phyloP scores from a whole-genome alignment of 495 filamentous ascomycete species.

The Neurospora hispaniola region DNA sequence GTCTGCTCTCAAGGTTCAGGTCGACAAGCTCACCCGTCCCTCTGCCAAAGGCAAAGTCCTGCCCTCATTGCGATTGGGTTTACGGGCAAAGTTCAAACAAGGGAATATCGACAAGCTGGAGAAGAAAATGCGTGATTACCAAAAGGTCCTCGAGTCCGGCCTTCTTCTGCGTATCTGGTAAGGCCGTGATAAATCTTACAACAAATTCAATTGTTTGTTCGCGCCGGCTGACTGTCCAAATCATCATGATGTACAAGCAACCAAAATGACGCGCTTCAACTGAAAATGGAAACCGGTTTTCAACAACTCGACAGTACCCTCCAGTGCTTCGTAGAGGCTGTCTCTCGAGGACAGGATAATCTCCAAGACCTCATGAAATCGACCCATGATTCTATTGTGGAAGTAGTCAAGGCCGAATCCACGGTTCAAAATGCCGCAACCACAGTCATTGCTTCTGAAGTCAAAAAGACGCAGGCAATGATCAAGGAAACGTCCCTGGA shows the following conservation, averaged over 20 bases:
- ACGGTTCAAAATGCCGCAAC: neutral
- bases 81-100: neutral
- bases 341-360: neutral
- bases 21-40: neutral
- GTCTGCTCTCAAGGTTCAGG: neutral
- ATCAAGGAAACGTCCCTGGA: neutral
- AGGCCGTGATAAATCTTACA: neutral
- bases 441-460: neutral
- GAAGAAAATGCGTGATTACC: neutral
- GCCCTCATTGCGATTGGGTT: neutral
- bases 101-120: neutral
- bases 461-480: neutral
- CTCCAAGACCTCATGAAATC: neutral
- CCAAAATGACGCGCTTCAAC: neutral
- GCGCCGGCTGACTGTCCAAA: neutral
- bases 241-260: neutral
- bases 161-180: conserved; percentile 7
- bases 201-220: neutral
- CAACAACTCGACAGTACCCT: neutral
- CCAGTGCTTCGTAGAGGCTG: neutral
- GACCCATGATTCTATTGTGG: neutral
- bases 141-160: conserved; percentile 1
- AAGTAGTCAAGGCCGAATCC: neutral
- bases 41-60: conserved; percentile 1
- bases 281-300: conserved; percentile 1